A percentile compares a stretch with the other conserved stretches of the same genome.
Conservation (phyloP, 371 early-diverging fungal species). For the Chytridiales sp. region DNA sequence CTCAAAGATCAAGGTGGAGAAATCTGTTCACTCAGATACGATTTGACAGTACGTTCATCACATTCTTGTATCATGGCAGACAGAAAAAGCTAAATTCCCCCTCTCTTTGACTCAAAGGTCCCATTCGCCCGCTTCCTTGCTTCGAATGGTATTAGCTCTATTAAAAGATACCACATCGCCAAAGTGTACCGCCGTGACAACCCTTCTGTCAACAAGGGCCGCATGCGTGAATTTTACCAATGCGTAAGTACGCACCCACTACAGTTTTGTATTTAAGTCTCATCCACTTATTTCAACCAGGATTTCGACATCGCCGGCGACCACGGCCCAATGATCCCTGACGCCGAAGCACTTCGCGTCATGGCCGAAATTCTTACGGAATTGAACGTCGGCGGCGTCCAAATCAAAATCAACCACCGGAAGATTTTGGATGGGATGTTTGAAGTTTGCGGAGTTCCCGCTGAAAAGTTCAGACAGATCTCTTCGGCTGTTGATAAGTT, state of each 20-base stretch:
- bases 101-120: conserved; percentile 37
- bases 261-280: neutral
- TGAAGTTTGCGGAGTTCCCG: conserved; percentile 92
- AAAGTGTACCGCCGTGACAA: conserved; percentile 99
- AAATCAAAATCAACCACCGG: conserved; percentile 94
- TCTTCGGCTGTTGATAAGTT: conserved; percentile 99
- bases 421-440: conserved; percentile 97
- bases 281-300: conserved; percentile 28
- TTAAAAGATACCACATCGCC: conserved; percentile 98
- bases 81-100: neutral
- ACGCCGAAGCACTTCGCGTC: conserved; percentile 91
- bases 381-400: conserved; percentile 81
- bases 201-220: conserved; percentile 97
- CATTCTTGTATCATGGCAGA: neutral
- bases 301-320: conserved; percentile 99
- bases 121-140: conserved; percentile 99
- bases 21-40: conserved; percentile 95
- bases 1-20: conserved; percentile 99
- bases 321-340: conserved; percentile 95
- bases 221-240: conserved; percentile 99
- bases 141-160: conserved; percentile 82
- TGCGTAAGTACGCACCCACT: conserved; percentile 62
- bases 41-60: conserved; percentile 86
- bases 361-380: conserved; percentile 76
- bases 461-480: conserved; percentile 80